These are phyloP conservation scores for Rhodotorula sp. DNA, from an alignment of 1,284 basidiomycete species.

Conservation along the genomic window DNA sequence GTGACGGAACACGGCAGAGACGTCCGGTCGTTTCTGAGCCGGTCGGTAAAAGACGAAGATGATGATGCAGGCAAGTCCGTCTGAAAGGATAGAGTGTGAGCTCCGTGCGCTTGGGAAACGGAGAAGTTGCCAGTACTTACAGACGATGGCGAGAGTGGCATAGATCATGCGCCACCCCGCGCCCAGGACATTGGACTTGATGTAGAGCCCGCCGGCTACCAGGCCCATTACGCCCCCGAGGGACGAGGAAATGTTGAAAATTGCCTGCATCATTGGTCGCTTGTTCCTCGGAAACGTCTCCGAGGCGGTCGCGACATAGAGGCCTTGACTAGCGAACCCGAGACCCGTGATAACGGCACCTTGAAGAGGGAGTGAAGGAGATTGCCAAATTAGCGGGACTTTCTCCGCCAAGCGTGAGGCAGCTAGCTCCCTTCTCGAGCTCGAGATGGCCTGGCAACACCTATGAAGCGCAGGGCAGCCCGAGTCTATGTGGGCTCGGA, in stretches of 20 bases:
- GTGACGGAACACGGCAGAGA: constrained; percentile 3
- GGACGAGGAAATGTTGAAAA: background rate
- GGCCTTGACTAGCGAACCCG: background rate
- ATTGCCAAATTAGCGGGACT: too few species aligned
- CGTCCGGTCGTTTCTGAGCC: background rate
- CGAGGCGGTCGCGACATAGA: background rate
- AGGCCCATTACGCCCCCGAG: constrained; percentile 1
- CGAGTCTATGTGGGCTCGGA: background rate
- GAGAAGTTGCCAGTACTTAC: background rate
- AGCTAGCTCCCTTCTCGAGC: too few species aligned
- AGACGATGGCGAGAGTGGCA: constrained; percentile 2
- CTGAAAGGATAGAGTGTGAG: background rate
- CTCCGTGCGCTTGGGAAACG: background rate
- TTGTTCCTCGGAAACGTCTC: background rate
- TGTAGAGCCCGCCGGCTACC: constrained; percentile 1
- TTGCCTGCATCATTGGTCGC: background rate
- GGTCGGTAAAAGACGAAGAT: background rate
- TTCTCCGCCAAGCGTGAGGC: too few species aligned
- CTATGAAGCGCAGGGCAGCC: too few species aligned
- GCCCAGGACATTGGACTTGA: constrained; percentile 4
- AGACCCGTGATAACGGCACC: background rate
- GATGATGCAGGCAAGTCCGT: background rate
- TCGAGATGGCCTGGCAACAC: too few species aligned
- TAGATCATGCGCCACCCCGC: constrained; percentile 9
- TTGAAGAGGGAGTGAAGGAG: background rate